Conservation (phyloP, 75 land plant species). For the Sequoia sempervirens region DNA sequence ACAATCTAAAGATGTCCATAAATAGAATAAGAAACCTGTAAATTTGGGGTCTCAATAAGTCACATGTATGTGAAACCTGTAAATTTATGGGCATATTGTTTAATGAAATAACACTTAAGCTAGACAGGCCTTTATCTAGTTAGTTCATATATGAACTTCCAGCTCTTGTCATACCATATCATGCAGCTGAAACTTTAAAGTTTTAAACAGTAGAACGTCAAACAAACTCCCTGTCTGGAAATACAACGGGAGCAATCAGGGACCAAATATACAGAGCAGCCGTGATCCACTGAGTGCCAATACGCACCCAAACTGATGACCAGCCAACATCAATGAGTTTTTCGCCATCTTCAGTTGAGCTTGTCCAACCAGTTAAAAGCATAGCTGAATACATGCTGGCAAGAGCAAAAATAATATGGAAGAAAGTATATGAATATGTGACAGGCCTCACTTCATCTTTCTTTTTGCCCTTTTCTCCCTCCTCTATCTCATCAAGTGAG, state of each 20-base stretch:
- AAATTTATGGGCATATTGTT: background rate
- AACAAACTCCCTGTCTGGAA: conserved; percentile 91
- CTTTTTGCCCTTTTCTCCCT: conserved; percentile 39
- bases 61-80: background rate
- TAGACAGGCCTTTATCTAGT: background rate
- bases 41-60: background rate
- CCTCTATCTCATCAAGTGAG: conserved; percentile 42
- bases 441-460: conserved; percentile 70
- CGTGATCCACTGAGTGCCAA: conserved; percentile 92
- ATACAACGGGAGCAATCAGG: conserved; percentile 75
- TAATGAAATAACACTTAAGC: background rate
- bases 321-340: conserved; percentile 94
- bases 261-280: conserved; percentile 90
- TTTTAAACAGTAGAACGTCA: conserved; percentile 11
- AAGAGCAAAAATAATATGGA: conserved; percentile 94
- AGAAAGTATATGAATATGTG: conserved; percentile 84
- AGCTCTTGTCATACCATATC: background rate
- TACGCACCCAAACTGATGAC: conserved; percentile 98
- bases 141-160: background rate
- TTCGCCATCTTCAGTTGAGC: conserved; percentile 48
- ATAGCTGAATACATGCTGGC: conserved; percentile 99
- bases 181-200: background rate
- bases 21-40: background rate
- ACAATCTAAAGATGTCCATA: background rate
- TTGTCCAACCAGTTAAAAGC: conserved; percentile 98